These are phyloP conservation scores for Melampsora larici-populina DNA, from an alignment of 1,284 basidiomycete species.

Conservation along the genomic window DNA sequence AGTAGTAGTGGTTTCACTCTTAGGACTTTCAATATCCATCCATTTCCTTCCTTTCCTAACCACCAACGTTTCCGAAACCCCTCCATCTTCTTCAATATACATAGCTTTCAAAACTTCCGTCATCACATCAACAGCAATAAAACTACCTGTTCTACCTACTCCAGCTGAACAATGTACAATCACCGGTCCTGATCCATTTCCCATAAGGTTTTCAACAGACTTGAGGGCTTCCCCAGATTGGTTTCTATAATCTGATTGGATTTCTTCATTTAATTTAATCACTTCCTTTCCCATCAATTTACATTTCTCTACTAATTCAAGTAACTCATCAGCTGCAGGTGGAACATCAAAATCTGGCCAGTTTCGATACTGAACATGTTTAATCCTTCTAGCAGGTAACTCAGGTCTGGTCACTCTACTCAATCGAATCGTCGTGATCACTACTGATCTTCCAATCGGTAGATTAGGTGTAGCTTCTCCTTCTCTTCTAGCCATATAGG, in stretches of 20 bases:
- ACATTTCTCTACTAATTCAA: slow-evolving; percentile 66
- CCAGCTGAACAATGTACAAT: slow-evolving; percentile 82
- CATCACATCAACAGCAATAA: slow-evolving; percentile 81
- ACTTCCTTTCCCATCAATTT: slow-evolving; percentile 62
- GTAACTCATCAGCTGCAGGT: slow-evolving; percentile 68
- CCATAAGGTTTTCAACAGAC: no score
- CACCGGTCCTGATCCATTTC: slow-evolving; percentile 60
- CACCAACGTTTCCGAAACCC: background rate
- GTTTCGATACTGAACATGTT: slow-evolving; percentile 80
- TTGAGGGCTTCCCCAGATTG: no score
- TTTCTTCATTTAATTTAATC: slow-evolving; percentile 53
- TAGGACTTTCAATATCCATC: slow-evolving; percentile 1
- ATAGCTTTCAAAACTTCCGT: slow-evolving; percentile 72
- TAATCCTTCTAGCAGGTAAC: slow-evolving; percentile 52
- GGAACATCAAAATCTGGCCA: slow-evolving; percentile 96
- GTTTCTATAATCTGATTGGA: slow-evolving; percentile 49
- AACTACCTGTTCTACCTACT: slow-evolving; percentile 85
- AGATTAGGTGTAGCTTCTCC: background rate
- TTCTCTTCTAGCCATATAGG: background rate
- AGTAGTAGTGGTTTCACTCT: background rate
- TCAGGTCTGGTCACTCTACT: slow-evolving; percentile 38
- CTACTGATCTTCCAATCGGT: slow-evolving; percentile 38
- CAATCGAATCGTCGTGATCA: slow-evolving; percentile 46
- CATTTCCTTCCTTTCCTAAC: background rate
- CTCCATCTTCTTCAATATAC: slow-evolving; percentile 24